These are phyloP conservation scores for Fraxinus angustifolia DNA, from an alignment of 305 asterid genomes.

Conservation along the genomic window DNA sequence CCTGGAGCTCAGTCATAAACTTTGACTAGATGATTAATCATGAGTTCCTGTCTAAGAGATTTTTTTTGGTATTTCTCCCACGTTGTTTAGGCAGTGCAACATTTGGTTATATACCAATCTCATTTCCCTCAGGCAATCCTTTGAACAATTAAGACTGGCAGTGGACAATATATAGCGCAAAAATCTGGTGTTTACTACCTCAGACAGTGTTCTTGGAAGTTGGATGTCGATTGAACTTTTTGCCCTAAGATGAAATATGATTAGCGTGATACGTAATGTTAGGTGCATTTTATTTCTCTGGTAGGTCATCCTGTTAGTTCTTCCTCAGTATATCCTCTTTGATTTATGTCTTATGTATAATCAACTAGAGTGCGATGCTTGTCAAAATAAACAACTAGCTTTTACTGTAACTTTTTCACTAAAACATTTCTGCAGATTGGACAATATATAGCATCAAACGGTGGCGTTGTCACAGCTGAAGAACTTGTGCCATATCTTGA, in stretches of 20 bases:
- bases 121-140: slow-evolving; percentile 4
- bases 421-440: slow-evolving; percentile 62
- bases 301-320: slow-evolving; percentile 10
- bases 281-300: background rate
- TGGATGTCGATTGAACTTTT: background rate
- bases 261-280: background rate
- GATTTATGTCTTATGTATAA: background rate
- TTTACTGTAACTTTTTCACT: background rate
- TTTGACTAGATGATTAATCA: background rate
- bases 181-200: background rate
- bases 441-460: slow-evolving; percentile 79
- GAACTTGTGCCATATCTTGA: slow-evolving; percentile 98
- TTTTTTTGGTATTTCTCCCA: background rate
- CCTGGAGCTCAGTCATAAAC: background rate
- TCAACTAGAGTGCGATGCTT: slow-evolving; percentile 17
- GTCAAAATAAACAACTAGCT: background rate
- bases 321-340: slow-evolving; percentile 10
- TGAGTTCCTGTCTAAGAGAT: background rate
- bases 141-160: background rate
- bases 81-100: background rate
- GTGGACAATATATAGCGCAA: background rate
- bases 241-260: background rate
- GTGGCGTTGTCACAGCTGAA: slow-evolving; percentile 95
- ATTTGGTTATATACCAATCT: background rate
- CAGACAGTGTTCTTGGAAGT: background rate